These are phyloP conservation scores for Alternaria rosae DNA, from an alignment of 2,329 filamentous ascomycete species.

Conservation along the genomic window DNA sequence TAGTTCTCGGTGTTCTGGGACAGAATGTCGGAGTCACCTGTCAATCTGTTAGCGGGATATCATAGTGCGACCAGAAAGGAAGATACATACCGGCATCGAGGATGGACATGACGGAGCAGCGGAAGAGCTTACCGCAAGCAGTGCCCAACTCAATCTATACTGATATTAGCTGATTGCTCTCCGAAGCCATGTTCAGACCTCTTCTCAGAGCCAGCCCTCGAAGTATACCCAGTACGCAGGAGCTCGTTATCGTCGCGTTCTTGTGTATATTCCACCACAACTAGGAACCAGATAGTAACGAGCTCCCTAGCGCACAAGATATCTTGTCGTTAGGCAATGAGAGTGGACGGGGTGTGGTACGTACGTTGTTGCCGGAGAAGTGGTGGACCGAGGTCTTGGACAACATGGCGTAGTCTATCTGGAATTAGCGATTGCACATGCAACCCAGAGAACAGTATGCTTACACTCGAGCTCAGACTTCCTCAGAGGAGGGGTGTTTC, in stretches of 20 bases:
- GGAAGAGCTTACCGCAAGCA: slow-evolving; percentile 98
- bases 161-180: slow-evolving; percentile 75
- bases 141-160: slow-evolving; percentile 95
- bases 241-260: neutral
- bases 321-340: slow-evolving; percentile 51
- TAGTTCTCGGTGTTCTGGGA: slow-evolving; percentile 67
- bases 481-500: slow-evolving; percentile 96
- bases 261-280: slow-evolving; percentile 7
- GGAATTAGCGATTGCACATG: neutral
- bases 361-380: slow-evolving; percentile 98
- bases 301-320: slow-evolving; percentile 11
- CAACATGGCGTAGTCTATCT: slow-evolving; percentile 20
- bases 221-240: slow-evolving; percentile 35
- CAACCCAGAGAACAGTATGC: slow-evolving; percentile 56
- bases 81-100: slow-evolving; percentile 77
- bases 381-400: slow-evolving; percentile 74
- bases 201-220: slow-evolving; percentile 81
- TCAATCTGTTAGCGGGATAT: slow-evolving; percentile 20
- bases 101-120: slow-evolving; percentile 96
- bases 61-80: neutral
- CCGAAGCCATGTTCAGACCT: slow-evolving; percentile 85
- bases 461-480: slow-evolving; percentile 93
- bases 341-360: slow-evolving; percentile 56
- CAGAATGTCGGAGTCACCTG: slow-evolving; percentile 88
- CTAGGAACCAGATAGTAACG: neutral